Evolutionary conservation across 139 green algal genomes (phyloP).

Genomic region (Zygnema circumcarinatum): DNA sequence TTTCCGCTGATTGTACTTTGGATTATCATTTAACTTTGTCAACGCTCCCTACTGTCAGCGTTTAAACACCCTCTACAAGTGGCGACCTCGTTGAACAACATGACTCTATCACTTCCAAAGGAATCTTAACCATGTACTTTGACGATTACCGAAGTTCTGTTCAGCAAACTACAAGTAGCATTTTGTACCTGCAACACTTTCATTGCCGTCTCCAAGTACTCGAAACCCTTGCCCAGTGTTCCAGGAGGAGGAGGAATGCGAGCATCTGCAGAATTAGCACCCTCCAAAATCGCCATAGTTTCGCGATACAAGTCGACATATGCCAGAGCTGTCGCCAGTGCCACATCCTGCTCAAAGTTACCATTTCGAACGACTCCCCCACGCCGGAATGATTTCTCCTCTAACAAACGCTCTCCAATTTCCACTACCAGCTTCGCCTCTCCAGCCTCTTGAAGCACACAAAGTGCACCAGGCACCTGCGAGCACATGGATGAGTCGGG

Average conservation of each 20-base stretch:
- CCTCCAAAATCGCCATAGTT: conserved; percentile 15
- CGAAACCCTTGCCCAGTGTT: conserved; percentile 41
- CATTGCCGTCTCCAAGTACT: conserved; percentile 45
- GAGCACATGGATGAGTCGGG: neutral
- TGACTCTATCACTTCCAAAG: too few species aligned
- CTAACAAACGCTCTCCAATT: conserved; percentile 18
- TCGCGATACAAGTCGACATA: conserved; percentile 49
- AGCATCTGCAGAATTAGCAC: neutral
- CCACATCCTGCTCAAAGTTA: conserved; percentile 52
- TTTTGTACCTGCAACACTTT: conserved; percentile 34
- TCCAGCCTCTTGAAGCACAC: conserved; percentile 56
- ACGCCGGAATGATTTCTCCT: neutral
- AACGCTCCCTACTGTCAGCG: too few species aligned
- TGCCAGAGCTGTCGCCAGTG: conserved; percentile 53
- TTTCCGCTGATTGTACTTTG: too few species aligned
- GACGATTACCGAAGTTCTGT: too few species aligned
- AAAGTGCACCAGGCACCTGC: conserved; percentile 53
- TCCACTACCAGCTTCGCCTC: conserved; percentile 33
- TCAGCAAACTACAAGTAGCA: too few species aligned
- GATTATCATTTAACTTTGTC: too few species aligned
- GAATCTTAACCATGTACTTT: too few species aligned
- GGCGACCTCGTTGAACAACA: too few species aligned
- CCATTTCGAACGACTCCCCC: neutral
- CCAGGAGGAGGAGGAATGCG: conserved; percentile 22
- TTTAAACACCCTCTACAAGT: too few species aligned